Evolutionary conservation across 768 basidiomycete species (phyloP).

Genomic region (Trametes gibbosa): DNA sequence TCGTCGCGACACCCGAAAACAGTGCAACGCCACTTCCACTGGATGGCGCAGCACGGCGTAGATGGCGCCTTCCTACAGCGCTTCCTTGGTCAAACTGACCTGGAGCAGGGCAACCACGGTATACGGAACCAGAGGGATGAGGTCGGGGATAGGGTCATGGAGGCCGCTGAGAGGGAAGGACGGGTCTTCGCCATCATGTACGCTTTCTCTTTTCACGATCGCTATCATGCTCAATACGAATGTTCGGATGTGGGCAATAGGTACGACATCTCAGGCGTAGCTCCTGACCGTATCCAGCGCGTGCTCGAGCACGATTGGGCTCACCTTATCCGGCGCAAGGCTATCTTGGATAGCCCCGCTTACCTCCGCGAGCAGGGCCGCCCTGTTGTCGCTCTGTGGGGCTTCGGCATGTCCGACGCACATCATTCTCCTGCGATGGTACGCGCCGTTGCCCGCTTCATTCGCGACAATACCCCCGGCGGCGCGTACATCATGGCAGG

Average conservation of each 20-base stretch:
- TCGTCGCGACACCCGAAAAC: conserved; percentile 76
- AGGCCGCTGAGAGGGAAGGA: conserved; percentile 78
- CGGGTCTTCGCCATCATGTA: conserved; percentile 85
- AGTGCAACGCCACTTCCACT: conserved; percentile 71
- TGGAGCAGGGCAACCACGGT: conserved; percentile 50
- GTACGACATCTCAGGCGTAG: conserved; percentile 84
- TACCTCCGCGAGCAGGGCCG: conserved; percentile 70
- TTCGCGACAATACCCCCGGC: conserved; percentile 62
- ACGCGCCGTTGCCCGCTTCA: conserved; percentile 50
- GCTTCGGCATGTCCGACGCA: conserved; percentile 65
- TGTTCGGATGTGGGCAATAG: conserved; percentile 34
- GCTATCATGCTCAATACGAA: background rate
- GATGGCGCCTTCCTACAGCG: conserved; percentile 83
- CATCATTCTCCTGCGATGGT: conserved; percentile 63
- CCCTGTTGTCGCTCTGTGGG: conserved; percentile 76
- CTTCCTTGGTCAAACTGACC: conserved; percentile 66
- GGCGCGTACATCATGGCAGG: conserved; percentile 77
- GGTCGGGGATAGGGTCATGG: conserved; percentile 65
- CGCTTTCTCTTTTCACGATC: conserved; percentile 25
- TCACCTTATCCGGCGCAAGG: conserved; percentile 62
- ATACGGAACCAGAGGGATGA: conserved; percentile 68
- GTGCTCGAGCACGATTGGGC: conserved; percentile 72
- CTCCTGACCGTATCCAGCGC: conserved; percentile 62
- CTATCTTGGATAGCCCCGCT: conserved; percentile 65
- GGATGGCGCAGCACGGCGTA: conserved; percentile 82